Conservation (phyloP, 2,329 filamentous ascomycete species). For the Fusarium gaditjirri region DNA sequence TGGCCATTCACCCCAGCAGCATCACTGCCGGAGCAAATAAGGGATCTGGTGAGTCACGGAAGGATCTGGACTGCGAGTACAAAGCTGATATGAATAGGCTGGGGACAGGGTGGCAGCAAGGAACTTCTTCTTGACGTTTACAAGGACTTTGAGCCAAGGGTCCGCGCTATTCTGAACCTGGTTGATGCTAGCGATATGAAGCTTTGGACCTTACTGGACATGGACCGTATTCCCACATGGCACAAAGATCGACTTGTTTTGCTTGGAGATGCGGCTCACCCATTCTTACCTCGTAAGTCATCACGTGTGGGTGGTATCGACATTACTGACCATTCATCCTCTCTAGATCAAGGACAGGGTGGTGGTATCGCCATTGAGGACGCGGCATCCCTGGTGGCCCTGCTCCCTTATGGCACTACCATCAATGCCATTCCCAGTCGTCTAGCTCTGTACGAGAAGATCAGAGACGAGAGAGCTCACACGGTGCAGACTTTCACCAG, state of each 20-base stretch:
- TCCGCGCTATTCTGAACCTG: constrained; percentile 55
- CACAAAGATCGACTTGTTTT: constrained; percentile 63
- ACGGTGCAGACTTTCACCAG: constrained; percentile 68
- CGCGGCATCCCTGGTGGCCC: constrained; percentile 65
- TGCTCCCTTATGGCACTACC: constrained; percentile 61
- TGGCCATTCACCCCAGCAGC: constrained; percentile 60
- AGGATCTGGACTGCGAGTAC: rapidly evolving
- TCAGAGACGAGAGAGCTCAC: constrained; percentile 66
- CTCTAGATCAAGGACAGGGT: constrained; percentile 37
- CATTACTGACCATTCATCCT: rapidly evolving
- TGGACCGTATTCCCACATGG: constrained; percentile 68
- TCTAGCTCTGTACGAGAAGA: constrained; percentile 67
- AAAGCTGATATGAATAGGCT: constrained; percentile 44
- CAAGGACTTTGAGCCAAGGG: constrained; percentile 54
- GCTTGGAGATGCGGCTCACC: constrained; percentile 75
- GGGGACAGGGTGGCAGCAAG: constrained; percentile 52
- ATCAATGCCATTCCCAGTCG: constrained; percentile 62
- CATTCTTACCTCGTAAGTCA: constrained; percentile 63
- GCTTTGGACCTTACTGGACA: constrained; percentile 70
- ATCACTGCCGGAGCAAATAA: constrained; percentile 4
- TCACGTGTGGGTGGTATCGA: rapidly evolving
- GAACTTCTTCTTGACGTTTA: constrained; percentile 53
- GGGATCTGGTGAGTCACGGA: neutral
- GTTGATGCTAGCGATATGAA: constrained; percentile 59
- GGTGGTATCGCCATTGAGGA: constrained; percentile 76